Evolutionary conservation across 2,329 filamentous ascomycete genomes (phyloP).

Genomic region (Ophiocordyceps camponoti-saundersi): DNA sequence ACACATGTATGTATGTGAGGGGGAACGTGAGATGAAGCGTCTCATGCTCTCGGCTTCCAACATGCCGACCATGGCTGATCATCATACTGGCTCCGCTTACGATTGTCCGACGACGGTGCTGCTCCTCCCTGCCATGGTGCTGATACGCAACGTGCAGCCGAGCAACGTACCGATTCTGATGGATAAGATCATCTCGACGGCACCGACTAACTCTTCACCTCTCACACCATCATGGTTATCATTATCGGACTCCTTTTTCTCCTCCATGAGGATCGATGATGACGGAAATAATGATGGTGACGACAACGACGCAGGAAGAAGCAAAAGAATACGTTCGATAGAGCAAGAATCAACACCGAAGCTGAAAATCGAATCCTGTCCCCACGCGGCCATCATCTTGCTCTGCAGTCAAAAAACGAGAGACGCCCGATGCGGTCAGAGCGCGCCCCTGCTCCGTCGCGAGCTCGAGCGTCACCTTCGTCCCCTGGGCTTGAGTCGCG

Average conservation of each 20-base stretch:
- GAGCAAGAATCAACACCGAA: too few species aligned
- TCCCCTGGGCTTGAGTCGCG: conserved; percentile 68
- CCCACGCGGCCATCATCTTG: conserved; percentile 74
- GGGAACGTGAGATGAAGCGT: too few species aligned
- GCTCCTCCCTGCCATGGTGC: conserved; percentile 68
- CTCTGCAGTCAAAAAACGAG: conserved; percentile 91
- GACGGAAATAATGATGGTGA: background rate
- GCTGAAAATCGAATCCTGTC: conserved; percentile 35
- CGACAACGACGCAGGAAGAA: background rate
- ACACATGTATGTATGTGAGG: too few species aligned
- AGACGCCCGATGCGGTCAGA: conserved; percentile 87
- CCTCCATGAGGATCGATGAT: too few species aligned
- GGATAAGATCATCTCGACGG: conserved; percentile 47
- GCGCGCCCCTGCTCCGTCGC: conserved; percentile 70
- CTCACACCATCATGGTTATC: conserved; percentile 17
- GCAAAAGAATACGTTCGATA: too few species aligned
- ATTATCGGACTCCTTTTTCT: too few species aligned
- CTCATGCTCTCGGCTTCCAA: conserved; percentile 88
- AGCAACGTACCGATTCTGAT: conserved; percentile 56
- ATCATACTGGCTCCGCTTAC: too few species aligned
- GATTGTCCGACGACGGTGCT: conserved; percentile 60
- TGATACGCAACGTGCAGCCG: conserved; percentile 73
- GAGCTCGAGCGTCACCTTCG: conserved; percentile 84
- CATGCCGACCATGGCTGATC: conserved; percentile 54
- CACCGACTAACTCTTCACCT: conserved; percentile 58